Base-by-base conservation (phyloP, 805 yeast species). In the Saturnispora serradocipensis region DNA sequence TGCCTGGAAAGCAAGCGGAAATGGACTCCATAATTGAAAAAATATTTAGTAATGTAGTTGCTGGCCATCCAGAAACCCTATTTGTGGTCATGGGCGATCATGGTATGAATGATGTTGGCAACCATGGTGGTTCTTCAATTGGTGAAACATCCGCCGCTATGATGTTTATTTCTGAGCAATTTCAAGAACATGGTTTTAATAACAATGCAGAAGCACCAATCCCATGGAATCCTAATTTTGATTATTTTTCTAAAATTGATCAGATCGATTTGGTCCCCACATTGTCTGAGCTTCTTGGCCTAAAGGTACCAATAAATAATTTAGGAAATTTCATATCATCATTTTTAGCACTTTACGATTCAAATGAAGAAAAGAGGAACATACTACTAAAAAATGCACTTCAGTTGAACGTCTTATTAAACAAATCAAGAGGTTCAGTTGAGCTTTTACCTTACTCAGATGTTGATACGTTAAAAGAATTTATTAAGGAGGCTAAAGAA, bases 91-190 rank as follows among this genome's bases (percentile, higher is more conserved):
- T 86, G 72, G 98, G 98, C 0, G 98, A 90, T 60, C 98, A 90
- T 65, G 98, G 97, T 3, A 90, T 90, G 97, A 89, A 89, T 62
- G 95, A 89, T 49, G 78, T 85, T 4, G 97, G 97, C 1, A 91
- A 90, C 60, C 98, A 93, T 65, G 99, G 99, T 7, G 99, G 98
- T 1, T 87, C 97, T 0, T 86, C 97, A 3, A 64, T 75, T 0
- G 96, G 97, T 2, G 99, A 93, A 66, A 91, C 97, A 0, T 85
- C 89, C 15, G 84, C 99, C 1, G 97, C 85, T 0, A 60, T 93
- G 61, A 69, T 81, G 1, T 74, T 91, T 43, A 69, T 86, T 0
- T 84, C 97, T 0, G 79, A 83, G 8, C 75, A 76, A 58, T 76
- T 89, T 51, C 56, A 68, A 46, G 51, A 59, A 1, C 56, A 63